Percentiles rank a stretch among this genome's conserved stretches.
Evolutionary conservation across 768 basidiomycete species (phyloP).

Genomic region (Sporobolomyces phaffii): DNA sequence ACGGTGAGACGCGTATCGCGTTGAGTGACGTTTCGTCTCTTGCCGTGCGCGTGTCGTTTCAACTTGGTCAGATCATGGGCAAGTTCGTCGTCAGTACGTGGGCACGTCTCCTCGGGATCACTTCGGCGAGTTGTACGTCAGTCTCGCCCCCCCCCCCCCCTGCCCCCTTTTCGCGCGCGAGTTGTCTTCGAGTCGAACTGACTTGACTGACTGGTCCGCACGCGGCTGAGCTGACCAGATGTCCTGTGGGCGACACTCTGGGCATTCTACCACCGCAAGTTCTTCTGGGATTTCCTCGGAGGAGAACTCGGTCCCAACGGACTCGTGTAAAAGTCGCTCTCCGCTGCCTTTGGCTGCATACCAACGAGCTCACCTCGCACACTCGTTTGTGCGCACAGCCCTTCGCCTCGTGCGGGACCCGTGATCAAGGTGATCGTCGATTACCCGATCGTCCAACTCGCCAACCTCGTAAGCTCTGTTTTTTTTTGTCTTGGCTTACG

Average conservation of each 20-base stretch:
- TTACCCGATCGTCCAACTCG: slow-evolving; percentile 64
- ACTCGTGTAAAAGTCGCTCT: slow-evolving; percentile 34
- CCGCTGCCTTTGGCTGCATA: neutral
- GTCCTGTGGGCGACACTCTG: slow-evolving; percentile 74
- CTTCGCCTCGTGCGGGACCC: slow-evolving; percentile 56
- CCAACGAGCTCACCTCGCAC: neutral
- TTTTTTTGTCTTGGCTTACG: too few relatives aligned
- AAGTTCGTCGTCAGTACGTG: slow-evolving; percentile 76
- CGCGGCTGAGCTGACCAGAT: too few relatives aligned
- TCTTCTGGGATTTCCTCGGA: slow-evolving; percentile 92
- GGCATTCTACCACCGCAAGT: slow-evolving; percentile 79
- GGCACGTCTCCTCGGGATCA: slow-evolving; percentile 51
- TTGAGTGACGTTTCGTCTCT: too few relatives aligned
- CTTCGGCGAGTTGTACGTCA: slow-evolving; percentile 42
- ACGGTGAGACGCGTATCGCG: too few relatives aligned
- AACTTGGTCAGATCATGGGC: too few relatives aligned
- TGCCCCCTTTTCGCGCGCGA: neutral
- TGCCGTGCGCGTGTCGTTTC: too few relatives aligned
- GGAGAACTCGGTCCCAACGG: slow-evolving; percentile 55
- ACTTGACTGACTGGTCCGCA: too few relatives aligned
- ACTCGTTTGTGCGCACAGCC: slow-evolving; percentile 48
- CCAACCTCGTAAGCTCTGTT: slow-evolving; percentile 51
- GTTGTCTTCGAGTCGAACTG: slow-evolving; percentile 19
- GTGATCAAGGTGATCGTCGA: slow-evolving; percentile 74
- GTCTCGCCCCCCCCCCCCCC: neutral